phyloP scores from a whole-genome alignment of 805 yeast species.

The Lipomyces yamadae region DNA sequence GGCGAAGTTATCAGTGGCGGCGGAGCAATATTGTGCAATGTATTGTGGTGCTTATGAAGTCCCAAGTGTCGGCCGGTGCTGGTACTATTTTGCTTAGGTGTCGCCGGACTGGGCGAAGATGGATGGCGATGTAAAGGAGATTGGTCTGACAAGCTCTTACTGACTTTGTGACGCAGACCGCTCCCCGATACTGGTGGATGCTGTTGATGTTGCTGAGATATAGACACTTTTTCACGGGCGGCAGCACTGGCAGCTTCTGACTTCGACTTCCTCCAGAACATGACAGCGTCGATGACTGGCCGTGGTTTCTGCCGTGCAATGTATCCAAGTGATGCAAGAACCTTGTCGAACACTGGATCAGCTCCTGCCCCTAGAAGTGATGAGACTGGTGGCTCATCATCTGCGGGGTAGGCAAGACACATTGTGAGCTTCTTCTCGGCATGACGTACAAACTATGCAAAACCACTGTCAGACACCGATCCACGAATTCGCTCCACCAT shows the following conservation, averaged over 20 bases:
- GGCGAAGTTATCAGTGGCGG: conserved; percentile 3
- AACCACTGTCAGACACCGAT: neutral
- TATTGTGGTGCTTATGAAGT: conserved; percentile 21
- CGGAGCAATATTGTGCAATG: neutral
- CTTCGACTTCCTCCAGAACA: conserved; percentile 97
- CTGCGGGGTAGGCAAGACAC: conserved; percentile 68
- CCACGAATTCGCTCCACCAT: neutral
- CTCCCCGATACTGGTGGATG: conserved; percentile 14
- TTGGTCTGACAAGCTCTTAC: conserved; percentile 33
- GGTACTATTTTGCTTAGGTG: conserved; percentile 8
- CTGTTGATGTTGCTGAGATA: conserved; percentile 7
- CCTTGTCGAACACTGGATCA: conserved; percentile 84
- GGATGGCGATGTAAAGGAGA: conserved; percentile 26
- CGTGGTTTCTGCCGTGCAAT: conserved; percentile 89
- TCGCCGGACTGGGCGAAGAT: conserved; percentile 9
- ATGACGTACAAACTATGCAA: conserved; percentile 74
- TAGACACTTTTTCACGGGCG: conserved; percentile 33
- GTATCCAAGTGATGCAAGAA: conserved; percentile 83
- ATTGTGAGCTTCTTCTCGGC: conserved; percentile 85
- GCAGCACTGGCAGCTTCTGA: conserved; percentile 72
- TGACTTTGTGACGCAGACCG: conserved; percentile 33
- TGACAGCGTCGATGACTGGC: conserved; percentile 94
- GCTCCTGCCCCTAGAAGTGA: conserved; percentile 82
- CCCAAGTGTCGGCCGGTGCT: conserved; percentile 18
- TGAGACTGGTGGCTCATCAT: conserved; percentile 76